Evolutionary conservation across 164 flowering plant genomes (phyloP), one percentile per base, ranked within the genome.

Genomic region (Stephania cephalantha): DNA sequence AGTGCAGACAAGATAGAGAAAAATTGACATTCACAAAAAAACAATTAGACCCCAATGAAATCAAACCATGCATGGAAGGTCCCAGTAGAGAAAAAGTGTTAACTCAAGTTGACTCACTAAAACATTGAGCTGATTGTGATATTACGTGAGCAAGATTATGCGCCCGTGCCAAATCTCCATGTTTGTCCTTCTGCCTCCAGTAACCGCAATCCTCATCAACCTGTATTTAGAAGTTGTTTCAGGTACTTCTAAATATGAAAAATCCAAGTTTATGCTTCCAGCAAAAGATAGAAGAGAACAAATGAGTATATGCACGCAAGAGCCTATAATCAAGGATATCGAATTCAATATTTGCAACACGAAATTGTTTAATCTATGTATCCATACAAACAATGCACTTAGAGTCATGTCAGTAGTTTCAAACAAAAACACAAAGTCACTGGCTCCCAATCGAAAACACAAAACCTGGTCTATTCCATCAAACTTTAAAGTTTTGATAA

Each of bases 191-290:
- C 70, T 78, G 80, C 80, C 84, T 82, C 88, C 93, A 85, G 63
- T 81, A 85, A 48, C 78, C 67, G 78, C 84, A 93, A 85, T 87
- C 95, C 84, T 91, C 90, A 82, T 91, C 91, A 85, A 90, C 92
- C 96, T 94, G 81, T 78, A 79, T 73, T 71, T 46, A 52, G 9
- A 73, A 78, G 72, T 20, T 74, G 12, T 10, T 20, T 71, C 72
- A 50, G 77, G 73, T 25, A 69, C 61, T 18, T 46, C 55, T n/a
- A 17, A 71, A 15, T 17, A 65, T 44, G 50, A 75, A 10, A 10
- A 52, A 73, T 4, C 45, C 25, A n/a, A 70, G 72, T 70, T 7
- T n/a, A 7, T 65, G 11, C 6, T 11, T 22, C 68, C 68, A 65
- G 35, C 30, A 7, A 65, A 65, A 9, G 17, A 65, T 22, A 9